Evolutionary conservation across 225 moss, liverwort and hornwort genomes (phyloP), one percentile per base, ranked within the genome.

Genomic region (Neckera pumila): DNA sequence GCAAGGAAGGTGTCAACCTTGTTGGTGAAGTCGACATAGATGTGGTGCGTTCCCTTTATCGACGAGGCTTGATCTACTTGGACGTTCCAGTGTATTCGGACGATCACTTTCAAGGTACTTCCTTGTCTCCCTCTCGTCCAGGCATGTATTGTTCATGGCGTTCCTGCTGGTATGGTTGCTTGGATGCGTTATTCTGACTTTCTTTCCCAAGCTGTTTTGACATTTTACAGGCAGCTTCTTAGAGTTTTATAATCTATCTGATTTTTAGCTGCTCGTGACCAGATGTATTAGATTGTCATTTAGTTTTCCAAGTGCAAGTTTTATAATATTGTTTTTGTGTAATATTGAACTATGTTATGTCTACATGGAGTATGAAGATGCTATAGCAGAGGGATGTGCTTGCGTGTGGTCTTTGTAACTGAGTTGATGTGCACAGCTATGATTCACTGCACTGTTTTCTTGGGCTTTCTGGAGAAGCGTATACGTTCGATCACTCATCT

Each of bases 81-180:
- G 99, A 99, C 72, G 97, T 99, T 81, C 99, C 99, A 89, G 97
- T 99, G 75, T 96, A 95, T 89, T 96, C 97, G 18, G 99, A 99
- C 90, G 99, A 99, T 88, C 99, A 97, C 86, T 99, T 99, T 91
- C 99, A 97, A 96, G 98, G 98, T 97, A 30, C 75, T 82, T 89
- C 59, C 49, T 74, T 60, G 31, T 61, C 83, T 73, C 65, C 42
- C 42, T 81, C 73, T 81, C 42, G 84, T 86, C 80, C 49, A 70
- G 38, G 79, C 67, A 56, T 90, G n/a, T 66, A 62, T 42, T 71
- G 22, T 57, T 76, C 51, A 33, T 61, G 60, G 12, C 49, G 63
- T 76, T 83, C 76, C 61, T 83, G 63, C 45, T 64, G 33, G 20
- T 71, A 78, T 88, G 80, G 62, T 72, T 86, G 74, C 59, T 75